Base-by-base conservation (phyloP, 352 stramenopile species). In the Pythium vanterpoolii region DNA sequence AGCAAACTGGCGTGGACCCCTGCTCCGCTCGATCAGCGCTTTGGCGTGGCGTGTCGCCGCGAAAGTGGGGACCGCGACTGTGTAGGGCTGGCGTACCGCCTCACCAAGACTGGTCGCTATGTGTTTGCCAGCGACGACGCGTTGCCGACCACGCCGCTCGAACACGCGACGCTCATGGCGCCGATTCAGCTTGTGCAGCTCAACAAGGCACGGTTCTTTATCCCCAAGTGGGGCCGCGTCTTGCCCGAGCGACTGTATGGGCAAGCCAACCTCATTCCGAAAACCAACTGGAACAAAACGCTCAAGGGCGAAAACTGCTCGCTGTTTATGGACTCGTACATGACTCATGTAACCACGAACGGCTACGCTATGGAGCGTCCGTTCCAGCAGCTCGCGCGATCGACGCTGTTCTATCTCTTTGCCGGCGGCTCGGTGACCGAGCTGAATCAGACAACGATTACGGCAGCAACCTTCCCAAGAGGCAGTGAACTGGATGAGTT, bases 401-500 rank as follows among this genome's bases (percentile, higher is more conserved):
- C 75, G 8, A 71, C 69, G 48, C 45, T 87, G 10, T 82, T 77
- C 42, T 87, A 79, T 43, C 26, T 87, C 19, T 78, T 83, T 24
- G 64, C 79, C 44, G 46, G 76, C 23, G 77, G 63, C 1, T 66
- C 66, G 0, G 73, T 76, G 14, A 83, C 39, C 21, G 18, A 56
- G 24, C 39, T 68, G 38, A 60, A 69, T 34, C 42, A 63, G 31
- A 55, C 52, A 23, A 27, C 46, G 14, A 9, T 60, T 19, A 40
- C 40, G 5, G 50, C 48, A 18, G 24, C n/a, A 54, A 27, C 18
- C 10, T 42, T 14, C 1, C 31, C 2, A 50, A 8, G 3, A 21
- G 43, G 9, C 13, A 31, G 14, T 5, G 7, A n/a, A 47, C 33
- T 28, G 44, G 24, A n/a, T 26, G 45, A 61, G 30, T 6, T 36